Base-by-base conservation (phyloP, 176 grass and related monocot genomes). In the Oryza coarctata region DNA sequence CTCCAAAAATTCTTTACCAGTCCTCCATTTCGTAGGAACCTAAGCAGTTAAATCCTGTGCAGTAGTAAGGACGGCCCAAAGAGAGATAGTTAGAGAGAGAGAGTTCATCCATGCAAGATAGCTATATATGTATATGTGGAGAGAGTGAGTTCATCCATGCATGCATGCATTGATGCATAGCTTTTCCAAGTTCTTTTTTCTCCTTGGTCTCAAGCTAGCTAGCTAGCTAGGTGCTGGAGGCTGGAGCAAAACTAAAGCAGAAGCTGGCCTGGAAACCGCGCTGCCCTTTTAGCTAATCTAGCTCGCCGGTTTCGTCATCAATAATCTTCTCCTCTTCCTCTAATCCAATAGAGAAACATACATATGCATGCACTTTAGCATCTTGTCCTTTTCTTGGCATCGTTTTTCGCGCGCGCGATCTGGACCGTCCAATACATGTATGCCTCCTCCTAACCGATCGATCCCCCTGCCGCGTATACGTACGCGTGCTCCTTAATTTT, bases 221-320 rank as follows among this genome's bases (percentile, higher is more conserved):
- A 63, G 55, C 55, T 64, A 64, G 12, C 36, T 79, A 79, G 36
- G 69, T 47, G 38, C 5, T 0, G 5, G 26, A 25, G 15, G 58
- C 57, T 31, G 33, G 79, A 4, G 30, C 34, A 30, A 71, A 30
- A 65, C 45, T 64, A 85, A 89, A 89, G 83, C 66, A 78, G 83
- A 78, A n/a, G n/a, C n/a, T n/a, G 82, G 73, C 49, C 83, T 86
- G 73, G 78, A 89, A 86, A 85, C 78, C 78, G 30, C 83, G 73
- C 25, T 47, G 75, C 76, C 38, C 44, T 82, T 82, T 43, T 41
- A 23, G 55, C 17, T 52, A 68, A 15, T n/a, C 50, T 29, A 47
- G 66, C 40, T 76, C 68, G 8, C 55, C 55, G 55, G 55, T 60
- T 60, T 60, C 55, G 55, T 6, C 80, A 71, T 67, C 72, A 44